Evolutionary conservation across 176 grass and related monocot species (phyloP).

Genomic region (Bonia amplexicaulis): DNA sequence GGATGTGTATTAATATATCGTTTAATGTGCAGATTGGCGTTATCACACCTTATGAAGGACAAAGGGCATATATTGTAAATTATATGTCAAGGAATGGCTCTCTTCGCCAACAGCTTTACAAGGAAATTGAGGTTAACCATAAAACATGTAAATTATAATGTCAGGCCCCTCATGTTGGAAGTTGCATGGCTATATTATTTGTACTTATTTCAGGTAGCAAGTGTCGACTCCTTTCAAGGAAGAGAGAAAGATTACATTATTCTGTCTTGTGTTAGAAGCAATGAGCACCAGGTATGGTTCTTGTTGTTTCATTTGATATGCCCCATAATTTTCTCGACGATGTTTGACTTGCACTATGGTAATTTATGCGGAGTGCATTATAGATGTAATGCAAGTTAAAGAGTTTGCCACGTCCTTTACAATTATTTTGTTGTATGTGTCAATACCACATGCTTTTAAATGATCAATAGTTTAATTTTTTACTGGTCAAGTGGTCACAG

Average conservation of each 20-base stretch:
- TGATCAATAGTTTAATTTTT: not conserved
- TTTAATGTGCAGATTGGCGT: constrained; percentile 81
- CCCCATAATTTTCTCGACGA: not conserved
- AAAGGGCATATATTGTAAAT: constrained; percentile 97
- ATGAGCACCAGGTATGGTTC: constrained; percentile 83
- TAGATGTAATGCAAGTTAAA: not conserved
- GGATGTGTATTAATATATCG: constrained; percentile 19
- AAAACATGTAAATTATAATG: not conserved
- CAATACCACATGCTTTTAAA: not conserved
- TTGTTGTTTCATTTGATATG: constrained; percentile 11
- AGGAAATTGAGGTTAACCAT: constrained; percentile 87
- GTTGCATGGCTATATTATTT: constrained; percentile 18
- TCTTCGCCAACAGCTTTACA: constrained; percentile 95
- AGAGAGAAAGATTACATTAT: constrained; percentile 99
- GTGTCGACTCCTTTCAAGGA: constrained; percentile 98
- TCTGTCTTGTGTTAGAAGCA: constrained; percentile 97
- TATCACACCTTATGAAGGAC: constrained; percentile 99
- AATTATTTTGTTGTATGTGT: not conserved
- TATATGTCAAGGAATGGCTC: constrained; percentile 98
- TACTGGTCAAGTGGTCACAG: not conserved
- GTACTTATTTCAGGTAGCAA: constrained; percentile 71
- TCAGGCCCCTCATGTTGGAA: not conserved
- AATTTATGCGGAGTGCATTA: not conserved
- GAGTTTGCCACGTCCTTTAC: not conserved
- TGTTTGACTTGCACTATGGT: not conserved